Evolutionary conservation across 2,329 filamentous ascomycete genomes (phyloP).

Genomic region (Ascochyta fabae): DNA sequence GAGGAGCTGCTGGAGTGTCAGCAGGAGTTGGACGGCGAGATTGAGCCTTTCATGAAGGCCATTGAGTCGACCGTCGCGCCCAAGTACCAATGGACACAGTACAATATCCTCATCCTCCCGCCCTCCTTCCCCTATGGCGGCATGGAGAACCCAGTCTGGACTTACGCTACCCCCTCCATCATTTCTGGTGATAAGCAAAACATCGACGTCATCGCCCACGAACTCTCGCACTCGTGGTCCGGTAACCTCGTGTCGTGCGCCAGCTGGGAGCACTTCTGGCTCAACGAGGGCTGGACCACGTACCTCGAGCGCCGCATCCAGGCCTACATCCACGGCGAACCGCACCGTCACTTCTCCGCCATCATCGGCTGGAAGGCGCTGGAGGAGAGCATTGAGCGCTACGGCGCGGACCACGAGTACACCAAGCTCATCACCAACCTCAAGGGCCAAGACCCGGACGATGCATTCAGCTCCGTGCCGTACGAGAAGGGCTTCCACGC

Average conservation of each 20-base stretch:
- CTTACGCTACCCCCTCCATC: slow-evolving; percentile 92
- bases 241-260: slow-evolving; percentile 83
- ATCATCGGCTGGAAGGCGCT: slow-evolving; percentile 96
- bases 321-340: slow-evolving; percentile 77
- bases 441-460: slow-evolving; percentile 90
- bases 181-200: slow-evolving; percentile 86
- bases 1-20: slow-evolving; percentile 84
- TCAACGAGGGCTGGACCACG: slow-evolving; percentile 87
- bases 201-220: slow-evolving; percentile 94
- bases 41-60: slow-evolving; percentile 87
- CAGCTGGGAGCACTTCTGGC: slow-evolving; percentile 79
- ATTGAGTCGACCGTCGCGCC: slow-evolving; percentile 83
- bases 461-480: slow-evolving; percentile 89
- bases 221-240: slow-evolving; percentile 79
- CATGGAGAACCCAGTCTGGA: slow-evolving; percentile 94
- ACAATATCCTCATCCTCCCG: slow-evolving; percentile 90
- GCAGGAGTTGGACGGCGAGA: slow-evolving; percentile 90
- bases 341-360: slow-evolving; percentile 89
- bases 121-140: slow-evolving; percentile 69
- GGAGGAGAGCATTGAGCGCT: slow-evolving; percentile 78
- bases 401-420: slow-evolving; percentile 85
- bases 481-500: slow-evolving; percentile 98
- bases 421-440: slow-evolving; percentile 89
- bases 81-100: slow-evolving; percentile 86
- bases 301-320: slow-evolving; percentile 90